Percentiles rank a stretch among this genome's conserved stretches.
Evolutionary conservation across 2,329 filamentous ascomycete species (phyloP).

Genomic region (Teratosphaeria destructans): DNA sequence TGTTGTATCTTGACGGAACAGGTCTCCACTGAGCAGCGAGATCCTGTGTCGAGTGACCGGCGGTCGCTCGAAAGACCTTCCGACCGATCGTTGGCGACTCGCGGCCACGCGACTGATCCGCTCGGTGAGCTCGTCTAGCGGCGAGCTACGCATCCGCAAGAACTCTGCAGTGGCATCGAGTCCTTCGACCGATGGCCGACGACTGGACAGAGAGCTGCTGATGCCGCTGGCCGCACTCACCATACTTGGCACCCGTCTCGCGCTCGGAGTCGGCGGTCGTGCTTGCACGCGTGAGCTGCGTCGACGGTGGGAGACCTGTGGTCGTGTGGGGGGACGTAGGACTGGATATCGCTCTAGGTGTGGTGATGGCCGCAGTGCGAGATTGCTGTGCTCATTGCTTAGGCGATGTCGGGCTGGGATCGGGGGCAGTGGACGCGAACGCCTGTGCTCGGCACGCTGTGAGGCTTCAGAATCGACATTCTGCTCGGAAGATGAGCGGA

Average conservation of each 20-base stretch:
- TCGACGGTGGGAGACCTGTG: background rate
- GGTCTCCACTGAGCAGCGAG: constrained; percentile 14
- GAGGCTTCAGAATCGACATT: constrained; percentile 7
- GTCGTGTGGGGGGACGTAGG: constrained; percentile 8
- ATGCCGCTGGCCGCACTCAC: constrained; percentile 9
- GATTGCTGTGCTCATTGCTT: constrained; percentile 11
- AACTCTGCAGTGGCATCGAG: constrained; percentile 9
- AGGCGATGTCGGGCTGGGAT: constrained; percentile 5
- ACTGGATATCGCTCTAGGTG: constrained; percentile 16
- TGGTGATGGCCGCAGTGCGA: background rate
- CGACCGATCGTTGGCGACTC: constrained; percentile 16
- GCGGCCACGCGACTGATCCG: constrained; percentile 18
- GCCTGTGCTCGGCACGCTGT: background rate
- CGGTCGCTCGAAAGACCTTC: constrained; percentile 12
- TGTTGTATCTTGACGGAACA: constrained; percentile 7
- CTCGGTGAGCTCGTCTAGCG: constrained; percentile 23
- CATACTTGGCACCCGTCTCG: background rate
- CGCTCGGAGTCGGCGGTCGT: background rate
- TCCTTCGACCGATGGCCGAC: constrained; percentile 2
- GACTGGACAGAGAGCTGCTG: background rate
- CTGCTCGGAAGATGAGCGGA: constrained; percentile 14
- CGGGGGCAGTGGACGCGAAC: background rate
- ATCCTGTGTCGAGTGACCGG: constrained; percentile 5
- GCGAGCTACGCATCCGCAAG: constrained; percentile 17
- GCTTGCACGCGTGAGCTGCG: background rate